A percentile compares a stretch with the other conserved stretches of the same genome.
Conservation (phyloP, 345 rosid species). For the Psidium guajava region DNA sequence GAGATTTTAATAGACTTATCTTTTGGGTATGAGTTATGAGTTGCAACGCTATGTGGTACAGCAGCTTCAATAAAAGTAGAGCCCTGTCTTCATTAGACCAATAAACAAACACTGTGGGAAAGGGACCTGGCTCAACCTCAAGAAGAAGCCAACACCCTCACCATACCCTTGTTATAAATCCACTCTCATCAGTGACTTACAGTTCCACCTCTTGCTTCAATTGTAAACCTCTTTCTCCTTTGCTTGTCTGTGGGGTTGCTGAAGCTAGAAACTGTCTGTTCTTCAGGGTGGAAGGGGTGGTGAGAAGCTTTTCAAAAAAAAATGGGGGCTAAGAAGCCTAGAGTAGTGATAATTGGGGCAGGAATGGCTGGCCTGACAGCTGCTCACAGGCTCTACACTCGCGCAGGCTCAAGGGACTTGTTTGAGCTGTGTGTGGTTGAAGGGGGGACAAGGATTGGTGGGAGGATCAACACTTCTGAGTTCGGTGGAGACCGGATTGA, state of each 20-base stretch:
- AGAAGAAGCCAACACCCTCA: not conserved
- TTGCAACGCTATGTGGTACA: conserved; percentile 3
- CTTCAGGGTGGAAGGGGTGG: not conserved
- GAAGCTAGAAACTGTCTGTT: not conserved
- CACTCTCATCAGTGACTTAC: not conserved
- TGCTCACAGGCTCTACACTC: conserved; percentile 74
- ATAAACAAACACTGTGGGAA: not conserved
- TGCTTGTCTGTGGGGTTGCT: not conserved
- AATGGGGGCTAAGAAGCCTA: conserved; percentile 77
- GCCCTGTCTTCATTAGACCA: conserved; percentile 38
- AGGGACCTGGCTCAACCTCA: not conserved
- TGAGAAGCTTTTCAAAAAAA: not conserved
- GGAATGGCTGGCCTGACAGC: conserved; percentile 99
- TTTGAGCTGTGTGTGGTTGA: conserved; percentile 82
- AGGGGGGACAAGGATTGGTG: conserved; percentile 85
- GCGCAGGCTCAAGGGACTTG: conserved; percentile 21
- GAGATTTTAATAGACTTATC: not conserved
- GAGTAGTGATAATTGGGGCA: conserved; percentile 86
- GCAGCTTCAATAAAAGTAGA: conserved; percentile 30
- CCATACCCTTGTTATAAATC: conserved; percentile 23
- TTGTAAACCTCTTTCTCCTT: not conserved
- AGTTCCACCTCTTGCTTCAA: not conserved
- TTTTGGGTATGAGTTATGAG: conserved; percentile 2
- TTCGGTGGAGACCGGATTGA: conserved; percentile 83
- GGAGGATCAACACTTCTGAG: conserved; percentile 83